Conservation (phyloP, 108 stramenopile genomes). For the Skeletonema potamos region DNA sequence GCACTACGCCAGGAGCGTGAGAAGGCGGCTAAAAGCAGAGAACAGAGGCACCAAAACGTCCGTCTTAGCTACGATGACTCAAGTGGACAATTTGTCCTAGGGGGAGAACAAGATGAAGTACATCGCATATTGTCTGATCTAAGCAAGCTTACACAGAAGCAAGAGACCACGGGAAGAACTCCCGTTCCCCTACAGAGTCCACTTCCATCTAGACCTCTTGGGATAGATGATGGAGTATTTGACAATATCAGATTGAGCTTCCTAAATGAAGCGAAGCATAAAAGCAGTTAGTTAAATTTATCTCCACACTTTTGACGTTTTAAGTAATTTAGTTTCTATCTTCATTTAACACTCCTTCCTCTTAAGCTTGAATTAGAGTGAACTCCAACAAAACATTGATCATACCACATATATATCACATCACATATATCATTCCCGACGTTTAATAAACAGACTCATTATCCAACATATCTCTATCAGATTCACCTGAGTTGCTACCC, state of each 20-base stretch:
- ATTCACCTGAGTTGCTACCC: too few relatives aligned
- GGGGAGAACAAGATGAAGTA: slow-evolving; percentile 29
- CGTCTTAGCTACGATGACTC: slow-evolving; percentile 35
- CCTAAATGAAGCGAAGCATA: neutral
- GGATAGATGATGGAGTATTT: neutral
- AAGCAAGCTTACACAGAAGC: slow-evolving; percentile 25
- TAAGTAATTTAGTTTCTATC: neutral
- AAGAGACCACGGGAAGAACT: neutral
- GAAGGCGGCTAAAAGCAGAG: slow-evolving; percentile 21
- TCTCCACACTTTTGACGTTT: neutral
- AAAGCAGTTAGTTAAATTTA: neutral
- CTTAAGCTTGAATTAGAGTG: too few relatives aligned
- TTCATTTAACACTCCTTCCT: too few relatives aligned
- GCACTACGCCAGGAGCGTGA: slow-evolving; percentile 38
- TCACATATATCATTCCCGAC: too few relatives aligned
- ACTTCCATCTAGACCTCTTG: neutral
- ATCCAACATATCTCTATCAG: too few relatives aligned
- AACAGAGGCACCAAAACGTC: slow-evolving; percentile 31
- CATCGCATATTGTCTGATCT: slow-evolving; percentile 39
- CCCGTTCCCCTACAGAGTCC: neutral
- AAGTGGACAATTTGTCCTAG: slow-evolving; percentile 32
- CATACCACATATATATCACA: too few relatives aligned
- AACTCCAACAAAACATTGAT: too few relatives aligned
- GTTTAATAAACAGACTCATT: too few relatives aligned
- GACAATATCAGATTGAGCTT: neutral